phyloP scores from a whole-genome alignment of 371 early-diverging fungal species.

The Chytridiales sp. region DNA sequence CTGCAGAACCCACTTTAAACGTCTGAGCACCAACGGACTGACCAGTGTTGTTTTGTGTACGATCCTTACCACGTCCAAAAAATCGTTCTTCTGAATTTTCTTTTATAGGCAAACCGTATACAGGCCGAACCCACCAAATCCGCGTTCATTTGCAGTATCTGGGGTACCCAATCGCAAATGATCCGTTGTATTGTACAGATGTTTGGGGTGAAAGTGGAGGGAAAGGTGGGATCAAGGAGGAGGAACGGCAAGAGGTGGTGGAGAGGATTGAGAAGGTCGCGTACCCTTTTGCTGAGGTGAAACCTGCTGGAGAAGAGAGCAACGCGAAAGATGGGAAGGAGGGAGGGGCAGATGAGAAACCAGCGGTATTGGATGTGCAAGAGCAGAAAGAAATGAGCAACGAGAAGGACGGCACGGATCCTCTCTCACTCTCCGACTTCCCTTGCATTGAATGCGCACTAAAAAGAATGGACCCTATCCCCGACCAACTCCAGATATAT shows the following conservation, averaged over 20 bases:
- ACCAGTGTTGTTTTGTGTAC: conserved; percentile 68
- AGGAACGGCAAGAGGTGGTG: conserved; percentile 20
- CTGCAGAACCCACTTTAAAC: conserved; percentile 63
- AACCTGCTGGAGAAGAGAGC: conserved; percentile 3
- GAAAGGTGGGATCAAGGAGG: conserved; percentile 47
- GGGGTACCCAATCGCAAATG: conserved; percentile 97
- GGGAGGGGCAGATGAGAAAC: too few species aligned
- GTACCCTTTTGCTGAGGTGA: conserved; percentile 8
- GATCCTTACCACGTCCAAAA: not conserved
- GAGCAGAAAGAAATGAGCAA: too few species aligned
- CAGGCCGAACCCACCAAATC: conserved; percentile 99
- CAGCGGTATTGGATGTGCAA: too few species aligned
- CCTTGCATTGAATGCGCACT: conserved; percentile 54
- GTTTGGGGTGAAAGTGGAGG: conserved; percentile 69
- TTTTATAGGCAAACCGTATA: conserved; percentile 69
- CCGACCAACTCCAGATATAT: conserved; percentile 73
- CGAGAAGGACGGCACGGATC: too few species aligned
- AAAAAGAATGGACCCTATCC: conserved; percentile 61
- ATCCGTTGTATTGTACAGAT: conserved; percentile 80
- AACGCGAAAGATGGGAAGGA: not conserved
- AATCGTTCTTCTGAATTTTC: conserved; percentile 9
- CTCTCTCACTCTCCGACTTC: conserved; percentile 11
- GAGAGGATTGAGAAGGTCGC: conserved; percentile 18
- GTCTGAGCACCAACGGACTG: conserved; percentile 60
- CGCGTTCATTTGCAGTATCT: conserved; percentile 96